A percentile compares a stretch with the other conserved stretches of the same genome.
These are phyloP conservation scores for Lipomyces sp. DNA, from an alignment of 805 yeast genomes.

Conservation along the genomic window DNA sequence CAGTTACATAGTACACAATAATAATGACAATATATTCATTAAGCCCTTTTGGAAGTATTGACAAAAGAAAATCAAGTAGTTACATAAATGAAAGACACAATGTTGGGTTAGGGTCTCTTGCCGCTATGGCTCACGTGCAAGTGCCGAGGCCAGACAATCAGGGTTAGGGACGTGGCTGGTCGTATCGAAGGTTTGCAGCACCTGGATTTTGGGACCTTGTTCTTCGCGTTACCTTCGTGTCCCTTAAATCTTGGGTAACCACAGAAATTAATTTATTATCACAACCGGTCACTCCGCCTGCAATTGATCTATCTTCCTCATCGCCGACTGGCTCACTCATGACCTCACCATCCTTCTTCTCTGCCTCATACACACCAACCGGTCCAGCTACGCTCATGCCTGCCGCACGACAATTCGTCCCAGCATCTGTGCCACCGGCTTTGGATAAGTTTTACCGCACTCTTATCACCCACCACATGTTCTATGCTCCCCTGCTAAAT, in stretches of 20 bases:
- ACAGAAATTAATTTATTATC: too few relatives aligned
- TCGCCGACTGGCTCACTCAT: conserved; percentile 10
- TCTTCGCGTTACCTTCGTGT: too few relatives aligned
- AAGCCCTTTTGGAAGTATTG: too few relatives aligned
- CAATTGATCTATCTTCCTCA: not conserved
- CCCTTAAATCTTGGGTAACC: too few relatives aligned
- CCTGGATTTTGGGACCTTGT: too few relatives aligned
- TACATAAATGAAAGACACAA: too few relatives aligned
- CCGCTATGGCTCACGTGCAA: too few relatives aligned
- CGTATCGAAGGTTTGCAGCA: not conserved
- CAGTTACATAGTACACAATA: too few relatives aligned
- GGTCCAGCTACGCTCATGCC: conserved; percentile 22
- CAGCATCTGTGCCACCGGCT: conserved; percentile 27
- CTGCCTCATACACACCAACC: conserved; percentile 32
- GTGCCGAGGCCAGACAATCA: too few relatives aligned
- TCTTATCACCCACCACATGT: conserved; percentile 28
- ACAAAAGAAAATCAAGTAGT: too few relatives aligned
- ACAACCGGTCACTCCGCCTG: not conserved
- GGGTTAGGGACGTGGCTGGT: not conserved
- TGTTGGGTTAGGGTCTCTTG: too few relatives aligned
- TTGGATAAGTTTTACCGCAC: conserved; percentile 19
- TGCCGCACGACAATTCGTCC: conserved; percentile 17
- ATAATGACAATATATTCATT: too few relatives aligned
- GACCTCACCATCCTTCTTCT: conserved; percentile 37
- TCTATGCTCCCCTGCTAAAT: conserved; percentile 45